Conservation (phyloP, 306 rosid species). For the Malus asiatica region DNA sequence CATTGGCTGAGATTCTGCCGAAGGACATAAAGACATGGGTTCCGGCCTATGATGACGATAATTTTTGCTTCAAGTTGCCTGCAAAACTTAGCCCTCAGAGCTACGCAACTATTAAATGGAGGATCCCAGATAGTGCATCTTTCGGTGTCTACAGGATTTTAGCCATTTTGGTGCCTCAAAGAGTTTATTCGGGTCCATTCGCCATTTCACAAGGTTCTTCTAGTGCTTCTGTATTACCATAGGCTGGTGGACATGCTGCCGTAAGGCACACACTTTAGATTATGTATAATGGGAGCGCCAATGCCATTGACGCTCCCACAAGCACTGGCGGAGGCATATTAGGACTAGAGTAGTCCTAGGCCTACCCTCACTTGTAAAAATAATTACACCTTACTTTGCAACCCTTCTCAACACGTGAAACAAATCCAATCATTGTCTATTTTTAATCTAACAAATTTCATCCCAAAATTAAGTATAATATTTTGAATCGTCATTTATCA, state of each 20-base stretch:
- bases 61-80: too few relatives aligned
- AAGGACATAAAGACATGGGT: conserved; percentile 6
- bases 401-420: too few relatives aligned
- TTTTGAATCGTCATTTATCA: too few relatives aligned
- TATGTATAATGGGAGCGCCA: neutral
- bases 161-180: conserved; percentile 17
- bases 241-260: neutral
- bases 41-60: conserved; percentile 11
- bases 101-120: conserved; percentile 14
- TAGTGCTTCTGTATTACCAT: conserved; percentile 15
- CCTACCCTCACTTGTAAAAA: too few relatives aligned
- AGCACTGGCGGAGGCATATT: too few relatives aligned
- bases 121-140: neutral
- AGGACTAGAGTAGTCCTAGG: too few relatives aligned
- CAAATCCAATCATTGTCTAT: too few relatives aligned
- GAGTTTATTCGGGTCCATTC: conserved; percentile 2
- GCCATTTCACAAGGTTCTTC: conserved; percentile 14
- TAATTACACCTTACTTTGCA: too few relatives aligned
- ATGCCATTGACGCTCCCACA: neutral
- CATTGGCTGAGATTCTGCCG: conserved; percentile 15
- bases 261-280: neutral
- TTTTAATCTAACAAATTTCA: too few relatives aligned
- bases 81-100: too few relatives aligned
- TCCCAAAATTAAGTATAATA: too few relatives aligned
- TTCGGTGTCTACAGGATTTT: conserved; percentile 13